phyloP scores from a whole-genome alignment of 1,139 yeast species.

The Zygosaccharomyces sapae region DNA sequence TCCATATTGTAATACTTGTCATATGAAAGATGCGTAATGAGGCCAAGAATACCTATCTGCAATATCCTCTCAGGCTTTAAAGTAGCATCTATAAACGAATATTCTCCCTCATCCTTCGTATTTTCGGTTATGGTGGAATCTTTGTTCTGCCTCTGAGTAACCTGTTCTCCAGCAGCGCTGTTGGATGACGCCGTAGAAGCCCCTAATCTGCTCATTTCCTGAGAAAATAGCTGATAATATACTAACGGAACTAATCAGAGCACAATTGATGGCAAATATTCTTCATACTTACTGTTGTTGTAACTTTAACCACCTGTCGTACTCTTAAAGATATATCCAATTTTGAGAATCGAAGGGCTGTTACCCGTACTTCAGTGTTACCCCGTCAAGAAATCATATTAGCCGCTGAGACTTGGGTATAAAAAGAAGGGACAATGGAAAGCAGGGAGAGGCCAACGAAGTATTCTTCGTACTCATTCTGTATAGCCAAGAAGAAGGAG shows the following conservation, averaged over 20 bases:
- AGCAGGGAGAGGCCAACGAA: neutral
- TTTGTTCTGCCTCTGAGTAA: neutral
- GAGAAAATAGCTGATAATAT: neutral
- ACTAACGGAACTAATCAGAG: neutral
- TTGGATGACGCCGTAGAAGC: neutral
- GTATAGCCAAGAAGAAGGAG: no score
- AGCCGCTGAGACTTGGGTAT: neutral
- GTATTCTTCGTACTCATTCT: no score
- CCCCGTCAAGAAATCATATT: neutral
- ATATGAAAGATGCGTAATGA: slow-evolving; percentile 17
- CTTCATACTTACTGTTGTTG: neutral
- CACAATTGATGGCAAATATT: neutral
- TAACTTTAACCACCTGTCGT: neutral
- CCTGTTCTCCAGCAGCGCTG: neutral
- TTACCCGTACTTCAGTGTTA: neutral
- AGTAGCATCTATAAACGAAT: slow-evolving; percentile 7
- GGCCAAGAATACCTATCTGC: slow-evolving; percentile 18
- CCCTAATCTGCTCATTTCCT: neutral
- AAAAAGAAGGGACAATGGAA: neutral
- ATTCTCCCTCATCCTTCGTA: neutral
- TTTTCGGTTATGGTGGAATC: neutral
- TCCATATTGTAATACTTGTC: slow-evolving; percentile 10
- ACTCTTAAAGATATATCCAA: neutral
- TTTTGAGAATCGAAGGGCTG: neutral
- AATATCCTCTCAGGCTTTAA: slow-evolving; percentile 15